phyloP scores from a whole-genome alignment of 495 filamentous ascomycete genomes.

The Collariella sp. region DNA sequence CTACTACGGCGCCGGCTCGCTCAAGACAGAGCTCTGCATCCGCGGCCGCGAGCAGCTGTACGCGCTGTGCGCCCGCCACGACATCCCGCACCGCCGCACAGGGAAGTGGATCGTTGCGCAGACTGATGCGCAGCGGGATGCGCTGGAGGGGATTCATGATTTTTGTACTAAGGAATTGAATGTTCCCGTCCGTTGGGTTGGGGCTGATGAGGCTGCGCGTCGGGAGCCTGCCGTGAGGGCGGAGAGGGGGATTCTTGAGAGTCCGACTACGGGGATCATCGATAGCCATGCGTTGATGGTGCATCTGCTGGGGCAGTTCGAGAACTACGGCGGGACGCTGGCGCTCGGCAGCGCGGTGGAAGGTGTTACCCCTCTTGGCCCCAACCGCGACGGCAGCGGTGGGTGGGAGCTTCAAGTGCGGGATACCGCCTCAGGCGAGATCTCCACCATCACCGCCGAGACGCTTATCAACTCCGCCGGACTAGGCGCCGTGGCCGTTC shows the following conservation, averaged over 20 bases:
- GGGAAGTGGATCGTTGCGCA: conserved; percentile 98
- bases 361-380: conserved; percentile 49
- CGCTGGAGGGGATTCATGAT: conserved; percentile 55
- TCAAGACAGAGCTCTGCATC: conserved; percentile 83
- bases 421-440: conserved; percentile 35
- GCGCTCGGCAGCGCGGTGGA: conserved; percentile 58
- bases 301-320: conserved; percentile 62
- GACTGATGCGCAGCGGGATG: conserved; percentile 55
- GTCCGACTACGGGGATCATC: conserved; percentile 77
- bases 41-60: conserved; percentile 69
- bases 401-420: conserved; percentile 41
- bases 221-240: conserved; percentile 73
- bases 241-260: conserved; percentile 66
- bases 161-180: conserved; percentile 52
- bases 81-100: conserved; percentile 61
- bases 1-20: conserved; percentile 69
- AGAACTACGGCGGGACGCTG: conserved; percentile 65
- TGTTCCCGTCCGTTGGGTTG: conserved; percentile 67
- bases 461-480: conserved; percentile 82
- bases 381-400: conserved; percentile 40
- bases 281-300: conserved; percentile 82
- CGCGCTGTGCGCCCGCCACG: conserved; percentile 55
- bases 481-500: conserved; percentile 62
- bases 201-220: conserved; percentile 46
- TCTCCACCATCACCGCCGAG: conserved; percentile 57